Percentiles rank a stretch among this genome's conserved stretches.
These are phyloP conservation scores for Aspergillus neotritici DNA, from an alignment of 2,329 filamentous ascomycete genomes.

Conservation along the genomic window DNA sequence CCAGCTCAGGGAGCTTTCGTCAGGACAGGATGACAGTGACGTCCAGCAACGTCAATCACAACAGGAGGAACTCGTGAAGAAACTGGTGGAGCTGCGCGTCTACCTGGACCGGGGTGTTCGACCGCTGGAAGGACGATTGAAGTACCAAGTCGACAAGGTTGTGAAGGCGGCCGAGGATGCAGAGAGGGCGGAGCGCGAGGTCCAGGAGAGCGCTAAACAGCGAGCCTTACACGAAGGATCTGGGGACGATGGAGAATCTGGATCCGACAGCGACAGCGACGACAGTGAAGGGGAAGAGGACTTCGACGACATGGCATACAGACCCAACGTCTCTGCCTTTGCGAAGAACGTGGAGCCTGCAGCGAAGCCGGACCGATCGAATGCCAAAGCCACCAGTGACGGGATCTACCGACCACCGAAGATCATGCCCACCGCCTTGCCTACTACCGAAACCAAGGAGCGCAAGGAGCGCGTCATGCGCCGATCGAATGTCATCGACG, in stretches of 20 bases:
- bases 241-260: slow-evolving; percentile 23
- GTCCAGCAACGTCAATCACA: slow-evolving; percentile 37
- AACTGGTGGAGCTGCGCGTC: slow-evolving; percentile 83
- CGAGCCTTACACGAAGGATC: slow-evolving; percentile 28
- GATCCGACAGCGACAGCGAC: slow-evolving; percentile 22
- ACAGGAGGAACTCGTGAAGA: slow-evolving; percentile 67
- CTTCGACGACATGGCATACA: slow-evolving; percentile 57
- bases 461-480: slow-evolving; percentile 57
- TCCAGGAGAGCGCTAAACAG: slow-evolving; percentile 20
- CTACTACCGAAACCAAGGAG: slow-evolving; percentile 55
- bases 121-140: slow-evolving; percentile 81
- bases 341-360: slow-evolving; percentile 38
- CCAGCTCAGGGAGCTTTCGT: slow-evolving; percentile 60
- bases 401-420: slow-evolving; percentile 85
- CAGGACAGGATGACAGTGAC: slow-evolving; percentile 26
- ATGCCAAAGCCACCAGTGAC: slow-evolving; percentile 38
- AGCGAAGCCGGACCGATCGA: slow-evolving; percentile 17
- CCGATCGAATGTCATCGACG: slow-evolving; percentile 81
- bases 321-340: slow-evolving; percentile 53
- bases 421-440: slow-evolving; percentile 82
- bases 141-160: slow-evolving; percentile 94
- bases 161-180: slow-evolving; percentile 69
- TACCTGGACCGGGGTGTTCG: slow-evolving; percentile 90
- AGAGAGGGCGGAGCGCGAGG: slow-evolving; percentile 26
- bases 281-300: slow-evolving; percentile 41